Percentiles rank a stretch among this genome's conserved stretches.
These are phyloP conservation scores for Fusarium compactum DNA, from an alignment of 2,329 filamentous ascomycete species.

Conservation along the genomic window DNA sequence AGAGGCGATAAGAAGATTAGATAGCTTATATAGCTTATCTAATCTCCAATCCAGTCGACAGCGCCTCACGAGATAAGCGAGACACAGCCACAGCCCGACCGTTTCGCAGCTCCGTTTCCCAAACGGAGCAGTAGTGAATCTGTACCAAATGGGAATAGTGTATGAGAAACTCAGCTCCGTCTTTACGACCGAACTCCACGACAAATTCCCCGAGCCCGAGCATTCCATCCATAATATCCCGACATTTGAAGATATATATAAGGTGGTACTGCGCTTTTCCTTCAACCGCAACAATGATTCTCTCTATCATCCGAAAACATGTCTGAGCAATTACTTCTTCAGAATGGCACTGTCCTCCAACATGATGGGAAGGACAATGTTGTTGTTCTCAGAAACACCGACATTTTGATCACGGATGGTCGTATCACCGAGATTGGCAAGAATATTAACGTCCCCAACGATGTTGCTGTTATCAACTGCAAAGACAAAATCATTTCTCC, in stretches of 20 bases:
- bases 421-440: not conserved
- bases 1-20: fast-evolving
- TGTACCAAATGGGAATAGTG: not conserved
- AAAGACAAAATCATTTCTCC: not conserved
- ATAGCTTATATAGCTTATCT: not conserved
- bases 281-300: fast-evolving
- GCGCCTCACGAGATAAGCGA: not conserved
- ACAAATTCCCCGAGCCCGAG: not conserved
- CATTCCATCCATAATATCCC: not conserved
- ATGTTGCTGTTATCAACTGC: not conserved
- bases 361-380: conserved; percentile 5
- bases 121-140: not conserved
- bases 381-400: not conserved
- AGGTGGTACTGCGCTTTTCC: not conserved
- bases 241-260: not conserved
- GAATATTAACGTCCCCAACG: fast-evolving
- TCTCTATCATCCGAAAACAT: fast-evolving
- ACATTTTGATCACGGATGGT: not conserved
- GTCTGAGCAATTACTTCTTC: fast-evolving
- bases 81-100: not conserved
- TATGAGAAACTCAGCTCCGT: too few relatives aligned
- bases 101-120: not conserved
- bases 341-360: conserved; percentile 1
- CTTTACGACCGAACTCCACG: not conserved
- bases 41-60: not conserved